A percentile compares a stretch with the other conserved stretches of the same genome.
Conservation (phyloP, 2,329 filamentous ascomycete species). For the Trichophyton equinum region DNA sequence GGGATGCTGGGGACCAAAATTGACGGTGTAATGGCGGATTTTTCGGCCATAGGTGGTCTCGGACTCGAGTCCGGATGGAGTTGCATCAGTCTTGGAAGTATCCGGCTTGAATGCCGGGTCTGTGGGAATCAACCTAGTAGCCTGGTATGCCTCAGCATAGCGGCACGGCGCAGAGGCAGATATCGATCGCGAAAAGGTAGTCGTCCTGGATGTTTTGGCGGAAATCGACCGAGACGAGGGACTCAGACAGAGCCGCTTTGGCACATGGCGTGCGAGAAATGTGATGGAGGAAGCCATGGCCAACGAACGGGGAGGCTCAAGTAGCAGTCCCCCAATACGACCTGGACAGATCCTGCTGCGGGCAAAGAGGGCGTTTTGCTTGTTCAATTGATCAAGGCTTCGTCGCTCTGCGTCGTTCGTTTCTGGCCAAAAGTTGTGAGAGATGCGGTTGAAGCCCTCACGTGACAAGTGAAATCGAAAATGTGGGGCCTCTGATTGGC, state of each 20-base stretch:
- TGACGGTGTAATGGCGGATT: conserved; percentile 97
- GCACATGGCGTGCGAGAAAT: conserved; percentile 47
- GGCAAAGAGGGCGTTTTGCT: conserved; percentile 1
- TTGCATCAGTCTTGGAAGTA: not conserved
- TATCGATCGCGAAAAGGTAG: conserved; percentile 41
- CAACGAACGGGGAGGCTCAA: conserved; percentile 14
- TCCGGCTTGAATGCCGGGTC: conserved; percentile 39
- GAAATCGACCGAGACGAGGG: conserved; percentile 36
- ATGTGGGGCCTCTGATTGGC: conserved; percentile 3
- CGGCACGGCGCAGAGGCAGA: conserved; percentile 43
- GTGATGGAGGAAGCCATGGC: conserved; percentile 49
- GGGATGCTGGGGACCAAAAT: conserved; percentile 97
- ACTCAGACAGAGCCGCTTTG: conserved; percentile 44
- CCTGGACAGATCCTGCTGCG: conserved; percentile 1
- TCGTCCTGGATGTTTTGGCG: conserved; percentile 25
- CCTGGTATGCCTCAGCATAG: conserved; percentile 40
- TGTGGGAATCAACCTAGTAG: conserved; percentile 45
- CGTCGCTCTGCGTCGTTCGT: not conserved
- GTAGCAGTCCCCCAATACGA: conserved; percentile 5
- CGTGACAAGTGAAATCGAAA: not conserved
- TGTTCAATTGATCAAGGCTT: not conserved
- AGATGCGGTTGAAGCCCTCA: not conserved
- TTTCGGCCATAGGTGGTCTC: conserved; percentile 50
- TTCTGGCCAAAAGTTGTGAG: not conserved
- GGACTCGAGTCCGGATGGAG: conserved; percentile 34